These are phyloP conservation scores for Solanum virginianum DNA, from an alignment of 257 asterid genomes.

Conservation along the genomic window DNA sequence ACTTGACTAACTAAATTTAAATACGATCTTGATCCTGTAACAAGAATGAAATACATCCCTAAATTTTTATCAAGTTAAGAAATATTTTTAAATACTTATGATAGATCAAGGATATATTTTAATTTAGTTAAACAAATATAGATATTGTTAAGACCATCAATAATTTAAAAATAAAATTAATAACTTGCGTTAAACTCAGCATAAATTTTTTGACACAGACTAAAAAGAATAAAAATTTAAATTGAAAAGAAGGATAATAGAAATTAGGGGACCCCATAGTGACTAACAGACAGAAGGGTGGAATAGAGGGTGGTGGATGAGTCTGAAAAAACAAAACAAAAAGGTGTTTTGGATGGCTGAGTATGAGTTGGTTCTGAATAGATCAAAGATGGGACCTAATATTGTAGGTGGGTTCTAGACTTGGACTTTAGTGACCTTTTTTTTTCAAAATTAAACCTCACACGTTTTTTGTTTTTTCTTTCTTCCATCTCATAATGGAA, in stretches of 20 bases:
- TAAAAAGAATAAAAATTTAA: neutral
- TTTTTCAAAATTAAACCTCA: neutral
- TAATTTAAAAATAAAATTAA: too few relatives aligned
- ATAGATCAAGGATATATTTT: too few relatives aligned
- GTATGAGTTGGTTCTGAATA: conserved; percentile 9
- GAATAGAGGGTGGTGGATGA: neutral
- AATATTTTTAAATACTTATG: too few relatives aligned
- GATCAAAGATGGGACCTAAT: conserved; percentile 9
- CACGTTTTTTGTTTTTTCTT: too few relatives aligned
- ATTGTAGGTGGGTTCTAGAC: neutral
- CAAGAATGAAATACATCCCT: too few relatives aligned
- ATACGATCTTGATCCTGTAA: too few relatives aligned
- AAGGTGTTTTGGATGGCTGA: conserved; percentile 15
- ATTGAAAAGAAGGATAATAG: neutral
- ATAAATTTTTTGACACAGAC: too few relatives aligned
- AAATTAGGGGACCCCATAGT: neutral
- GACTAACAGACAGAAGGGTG: neutral
- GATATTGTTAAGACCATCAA: too few relatives aligned
- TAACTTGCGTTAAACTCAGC: too few relatives aligned
- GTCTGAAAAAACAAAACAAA: conserved; percentile 8
- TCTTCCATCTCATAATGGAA: neutral
- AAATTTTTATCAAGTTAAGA: too few relatives aligned
- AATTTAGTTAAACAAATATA: too few relatives aligned
- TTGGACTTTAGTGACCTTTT: conserved; percentile 3
- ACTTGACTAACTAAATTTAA: too few relatives aligned